phyloP scores from a whole-genome alignment of 208 protist genomes.

The Strigomonas culicis region DNA sequence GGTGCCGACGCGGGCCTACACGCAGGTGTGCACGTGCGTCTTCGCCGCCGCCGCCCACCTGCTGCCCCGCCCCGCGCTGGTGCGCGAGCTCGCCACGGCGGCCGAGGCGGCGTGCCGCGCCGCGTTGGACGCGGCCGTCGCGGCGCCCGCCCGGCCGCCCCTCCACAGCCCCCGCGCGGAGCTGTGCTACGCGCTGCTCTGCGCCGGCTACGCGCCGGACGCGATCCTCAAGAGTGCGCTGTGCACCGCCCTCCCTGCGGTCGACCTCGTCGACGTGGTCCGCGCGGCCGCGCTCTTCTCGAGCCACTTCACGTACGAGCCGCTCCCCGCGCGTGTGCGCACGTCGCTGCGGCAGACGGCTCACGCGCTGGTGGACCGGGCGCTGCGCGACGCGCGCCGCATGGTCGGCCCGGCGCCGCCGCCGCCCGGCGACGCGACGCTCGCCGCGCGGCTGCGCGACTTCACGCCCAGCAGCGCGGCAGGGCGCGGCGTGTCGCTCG shows the following conservation, averaged over 20 bases:
- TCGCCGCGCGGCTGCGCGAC: not conserved
- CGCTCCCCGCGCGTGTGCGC: conserved; percentile 41
- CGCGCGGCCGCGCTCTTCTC: conserved; percentile 45
- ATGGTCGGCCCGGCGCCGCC: not conserved
- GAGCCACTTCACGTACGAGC: conserved; percentile 20
- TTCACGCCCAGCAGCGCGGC: too few species aligned
- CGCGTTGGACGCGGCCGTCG: not conserved
- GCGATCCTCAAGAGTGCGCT: conserved; percentile 56
- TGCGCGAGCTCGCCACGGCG: conserved; percentile 12
- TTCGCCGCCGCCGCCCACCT: conserved; percentile 22
- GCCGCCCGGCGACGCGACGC: not conserved
- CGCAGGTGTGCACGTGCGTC: conserved; percentile 25
- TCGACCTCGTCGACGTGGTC: conserved; percentile 47
- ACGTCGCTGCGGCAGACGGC: conserved; percentile 13
- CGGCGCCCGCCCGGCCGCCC: conserved; percentile 20
- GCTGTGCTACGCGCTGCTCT: conserved; percentile 56
- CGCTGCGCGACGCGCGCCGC: conserved; percentile 16
- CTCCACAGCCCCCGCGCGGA: conserved; percentile 24
- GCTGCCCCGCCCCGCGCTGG: not conserved
- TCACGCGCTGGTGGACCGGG: conserved; percentile 13
- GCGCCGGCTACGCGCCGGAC: conserved; percentile 42
- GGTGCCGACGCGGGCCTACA: conserved; percentile 4
- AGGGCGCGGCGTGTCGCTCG: not conserved
- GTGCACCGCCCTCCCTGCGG: conserved; percentile 35
- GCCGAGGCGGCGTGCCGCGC: conserved; percentile 14